phyloP scores from a whole-genome alignment of 331 rosid genomes.

The Erythrophleum ivorense region DNA sequence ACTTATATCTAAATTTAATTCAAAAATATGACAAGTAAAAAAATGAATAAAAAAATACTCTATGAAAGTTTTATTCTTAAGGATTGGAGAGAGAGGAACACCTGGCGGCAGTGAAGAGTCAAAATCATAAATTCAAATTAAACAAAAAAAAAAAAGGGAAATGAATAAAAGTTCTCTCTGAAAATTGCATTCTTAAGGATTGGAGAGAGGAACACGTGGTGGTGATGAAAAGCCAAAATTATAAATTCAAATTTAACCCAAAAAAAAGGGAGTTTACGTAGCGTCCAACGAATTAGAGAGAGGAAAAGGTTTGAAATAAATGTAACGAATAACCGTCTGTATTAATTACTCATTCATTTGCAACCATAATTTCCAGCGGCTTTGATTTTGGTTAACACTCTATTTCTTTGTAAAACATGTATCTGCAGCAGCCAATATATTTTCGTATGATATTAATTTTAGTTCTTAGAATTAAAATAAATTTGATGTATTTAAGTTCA shows the following conservation, averaged over 20 bases:
- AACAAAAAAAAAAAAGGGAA: too few relatives aligned
- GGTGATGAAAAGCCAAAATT: background rate
- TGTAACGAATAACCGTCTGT: slow-evolving; percentile 46
- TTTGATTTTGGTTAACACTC: background rate
- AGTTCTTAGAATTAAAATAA: background rate
- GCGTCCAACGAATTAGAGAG: background rate
- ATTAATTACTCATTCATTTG: slow-evolving; percentile 40
- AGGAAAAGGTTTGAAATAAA: slow-evolving; percentile 34
- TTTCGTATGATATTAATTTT: background rate
- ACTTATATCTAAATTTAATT: too few relatives aligned
- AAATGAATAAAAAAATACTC: too few relatives aligned
- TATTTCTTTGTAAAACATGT: background rate
- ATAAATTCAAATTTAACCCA: background rate
- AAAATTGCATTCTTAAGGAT: too few relatives aligned
- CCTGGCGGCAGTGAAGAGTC: too few relatives aligned
- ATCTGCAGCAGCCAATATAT: background rate
- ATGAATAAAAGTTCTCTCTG: too few relatives aligned
- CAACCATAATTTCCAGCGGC: slow-evolving; percentile 40
- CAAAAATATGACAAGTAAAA: too few relatives aligned
- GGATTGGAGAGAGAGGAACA: too few relatives aligned
- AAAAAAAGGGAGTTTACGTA: background rate
- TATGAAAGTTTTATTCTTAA: too few relatives aligned
- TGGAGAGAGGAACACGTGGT: background rate
- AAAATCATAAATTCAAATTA: too few relatives aligned
- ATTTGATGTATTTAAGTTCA: background rate